Conservation (phyloP, 345 rosid species). For the Hibiscus tridactylites region DNA sequence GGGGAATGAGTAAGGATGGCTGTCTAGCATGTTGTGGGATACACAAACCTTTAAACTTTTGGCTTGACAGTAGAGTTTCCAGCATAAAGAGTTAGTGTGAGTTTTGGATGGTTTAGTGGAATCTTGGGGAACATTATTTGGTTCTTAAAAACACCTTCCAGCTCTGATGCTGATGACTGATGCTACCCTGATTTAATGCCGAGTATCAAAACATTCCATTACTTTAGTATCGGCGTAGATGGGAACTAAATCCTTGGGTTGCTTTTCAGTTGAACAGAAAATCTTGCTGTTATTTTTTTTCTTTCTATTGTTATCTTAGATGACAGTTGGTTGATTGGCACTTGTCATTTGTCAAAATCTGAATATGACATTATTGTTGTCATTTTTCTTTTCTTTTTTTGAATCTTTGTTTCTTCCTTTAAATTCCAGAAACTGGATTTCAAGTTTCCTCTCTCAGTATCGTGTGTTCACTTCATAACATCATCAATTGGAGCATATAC, state of each 20-base stretch:
- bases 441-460: slow-evolving; percentile 91
- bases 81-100: not conserved
- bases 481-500: slow-evolving; percentile 92
- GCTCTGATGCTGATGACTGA: not conserved
- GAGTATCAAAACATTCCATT: not conserved
- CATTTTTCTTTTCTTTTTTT: not conserved
- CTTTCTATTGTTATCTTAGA: not conserved
- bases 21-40: not conserved
- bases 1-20: not conserved
- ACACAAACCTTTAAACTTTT: not conserved
- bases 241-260: not conserved
- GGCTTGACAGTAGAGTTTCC: not conserved
- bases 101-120: not conserved
- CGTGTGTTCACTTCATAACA: slow-evolving; percentile 93
- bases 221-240: not conserved
- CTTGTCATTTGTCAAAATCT: not conserved
- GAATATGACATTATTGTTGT: slow-evolving; percentile 5
- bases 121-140: not conserved
- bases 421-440: slow-evolving; percentile 78
- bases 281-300: not conserved
- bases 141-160: not conserved
- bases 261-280: no score
- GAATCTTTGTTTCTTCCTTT: not conserved
- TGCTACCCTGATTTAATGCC: not conserved
- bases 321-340: not conserved